Percentiles rank a stretch among this genome's conserved stretches.
These are phyloP conservation scores for Monilinia laxa DNA, from an alignment of 2,329 filamentous ascomycete genomes.

Conservation along the genomic window DNA sequence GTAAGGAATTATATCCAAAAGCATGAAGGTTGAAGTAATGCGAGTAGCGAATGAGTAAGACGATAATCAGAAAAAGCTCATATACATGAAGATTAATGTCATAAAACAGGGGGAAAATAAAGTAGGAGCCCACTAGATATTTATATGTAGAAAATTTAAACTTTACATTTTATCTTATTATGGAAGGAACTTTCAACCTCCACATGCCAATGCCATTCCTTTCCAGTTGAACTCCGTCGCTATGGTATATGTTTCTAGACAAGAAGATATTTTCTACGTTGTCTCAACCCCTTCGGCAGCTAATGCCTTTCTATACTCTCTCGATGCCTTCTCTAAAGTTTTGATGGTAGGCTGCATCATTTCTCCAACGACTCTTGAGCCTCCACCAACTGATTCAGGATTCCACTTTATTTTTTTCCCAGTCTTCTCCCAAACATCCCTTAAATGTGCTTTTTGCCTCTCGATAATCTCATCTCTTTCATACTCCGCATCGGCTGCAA, in stretches of 20 bases:
- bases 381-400: conserved; percentile 67
- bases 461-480: conserved; percentile 68
- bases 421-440: conserved; percentile 68
- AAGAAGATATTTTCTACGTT: conserved; percentile 22
- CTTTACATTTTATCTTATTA: background rate
- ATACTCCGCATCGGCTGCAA: conserved; percentile 76
- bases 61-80: conserved; percentile 14
- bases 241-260: conserved; percentile 28
- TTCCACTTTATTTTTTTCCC: conserved; percentile 72
- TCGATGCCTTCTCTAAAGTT: conserved; percentile 67
- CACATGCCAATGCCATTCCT: conserved; percentile 26
- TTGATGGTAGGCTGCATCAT: conserved; percentile 73
- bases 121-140: background rate
- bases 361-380: conserved; percentile 70
- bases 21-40: conserved; percentile 15
- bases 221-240: conserved; percentile 34
- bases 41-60: conserved; percentile 15
- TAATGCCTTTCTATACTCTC: conserved; percentile 69
- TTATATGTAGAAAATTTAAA: conserved; percentile 14
- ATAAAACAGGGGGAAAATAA: background rate
- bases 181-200: conserved; percentile 5
- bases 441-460: conserved; percentile 66
- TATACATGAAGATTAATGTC: conserved; percentile 1
- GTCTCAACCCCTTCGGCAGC: conserved; percentile 53
- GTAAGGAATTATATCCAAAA: conserved; percentile 28